phyloP scores from a whole-genome alignment of 2,329 filamentous ascomycete genomes.

The Onygenales sp. region DNA sequence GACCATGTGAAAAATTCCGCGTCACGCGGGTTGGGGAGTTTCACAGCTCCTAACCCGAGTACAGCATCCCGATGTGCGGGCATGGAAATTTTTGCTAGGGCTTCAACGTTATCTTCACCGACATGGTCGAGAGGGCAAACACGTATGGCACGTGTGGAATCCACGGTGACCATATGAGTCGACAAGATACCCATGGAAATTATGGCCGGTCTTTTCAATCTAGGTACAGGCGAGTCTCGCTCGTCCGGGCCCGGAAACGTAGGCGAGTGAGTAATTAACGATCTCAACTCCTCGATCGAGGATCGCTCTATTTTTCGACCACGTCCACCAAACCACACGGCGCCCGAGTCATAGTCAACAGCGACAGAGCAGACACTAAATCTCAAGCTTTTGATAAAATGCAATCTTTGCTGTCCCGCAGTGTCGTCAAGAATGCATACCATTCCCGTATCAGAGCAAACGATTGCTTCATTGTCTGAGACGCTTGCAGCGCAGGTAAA shows the following conservation, averaged over 20 bases:
- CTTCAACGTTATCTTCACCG: slow-evolving; percentile 21
- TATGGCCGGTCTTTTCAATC: slow-evolving; percentile 35
- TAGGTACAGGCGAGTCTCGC: slow-evolving; percentile 14
- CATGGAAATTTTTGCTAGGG: slow-evolving; percentile 28
- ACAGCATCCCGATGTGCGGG: slow-evolving; percentile 51
- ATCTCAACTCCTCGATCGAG: slow-evolving; percentile 29
- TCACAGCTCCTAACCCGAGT: slow-evolving; percentile 61
- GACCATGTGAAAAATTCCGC: slow-evolving; percentile 88
- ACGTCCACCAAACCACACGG: slow-evolving; percentile 60
- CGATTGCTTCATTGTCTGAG: slow-evolving; percentile 62
- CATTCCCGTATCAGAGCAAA: slow-evolving; percentile 81
- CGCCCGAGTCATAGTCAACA: slow-evolving; percentile 44
- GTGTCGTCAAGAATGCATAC: slow-evolving; percentile 80
- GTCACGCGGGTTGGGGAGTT: slow-evolving; percentile 48
- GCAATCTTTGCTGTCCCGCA: slow-evolving; percentile 60
- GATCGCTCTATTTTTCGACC: slow-evolving; percentile 47
- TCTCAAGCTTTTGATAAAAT: slow-evolving; percentile 54
- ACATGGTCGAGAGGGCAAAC: slow-evolving; percentile 40
- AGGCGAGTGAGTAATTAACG: slow-evolving; percentile 15
- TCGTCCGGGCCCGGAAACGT: slow-evolving; percentile 14
- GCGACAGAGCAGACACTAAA: slow-evolving; percentile 62
- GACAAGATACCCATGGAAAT: slow-evolving; percentile 61
- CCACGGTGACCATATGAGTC: slow-evolving; percentile 63
- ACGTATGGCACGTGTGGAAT: slow-evolving; percentile 65
- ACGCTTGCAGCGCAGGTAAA: slow-evolving; percentile 71